Conservation (phyloP, 192 early-diverging fungal species). For the Thamnidium elegans region DNA sequence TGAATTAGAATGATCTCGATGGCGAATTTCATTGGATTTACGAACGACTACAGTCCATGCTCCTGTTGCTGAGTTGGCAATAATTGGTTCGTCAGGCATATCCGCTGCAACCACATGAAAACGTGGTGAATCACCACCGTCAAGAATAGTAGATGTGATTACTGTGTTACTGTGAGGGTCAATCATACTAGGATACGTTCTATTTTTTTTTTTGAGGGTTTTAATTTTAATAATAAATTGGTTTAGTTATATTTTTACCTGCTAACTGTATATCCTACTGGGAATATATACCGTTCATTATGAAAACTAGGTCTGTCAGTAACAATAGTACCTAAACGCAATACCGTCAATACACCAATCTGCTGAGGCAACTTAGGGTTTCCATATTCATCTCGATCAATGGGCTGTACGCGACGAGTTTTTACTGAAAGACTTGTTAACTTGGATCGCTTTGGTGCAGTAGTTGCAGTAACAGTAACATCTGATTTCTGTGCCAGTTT, state of each 20-base stretch:
- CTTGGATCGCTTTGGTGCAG: conserved; percentile 31
- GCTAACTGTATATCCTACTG: conserved; percentile 77
- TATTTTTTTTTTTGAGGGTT: neutral
- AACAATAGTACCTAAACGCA: conserved; percentile 69
- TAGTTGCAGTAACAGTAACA: conserved; percentile 19
- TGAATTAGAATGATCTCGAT: conserved; percentile 76
- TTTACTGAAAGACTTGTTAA: conserved; percentile 23
- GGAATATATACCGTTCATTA: conserved; percentile 89
- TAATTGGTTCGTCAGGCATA: conserved; percentile 63
- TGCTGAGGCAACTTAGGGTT: conserved; percentile 72
- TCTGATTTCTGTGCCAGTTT: neutral
- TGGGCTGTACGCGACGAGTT: conserved; percentile 39
- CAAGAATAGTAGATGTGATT: conserved; percentile 65
- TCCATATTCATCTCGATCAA: conserved; percentile 61
- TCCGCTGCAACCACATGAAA: conserved; percentile 88
- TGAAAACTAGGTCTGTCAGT: conserved; percentile 78
- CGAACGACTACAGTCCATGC: conserved; percentile 87
- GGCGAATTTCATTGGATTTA: conserved; percentile 73
- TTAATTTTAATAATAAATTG: too few relatives aligned
- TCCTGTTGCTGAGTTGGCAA: conserved; percentile 78
- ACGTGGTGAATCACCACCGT: conserved; percentile 69
- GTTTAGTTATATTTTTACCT: conserved; percentile 24
- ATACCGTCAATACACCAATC: conserved; percentile 75
- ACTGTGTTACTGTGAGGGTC: conserved; percentile 52
- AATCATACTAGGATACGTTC: conserved; percentile 70